phyloP scores from a whole-genome alignment of 2,329 filamentous ascomycete genomes.

The Cytospora piceae region DNA sequence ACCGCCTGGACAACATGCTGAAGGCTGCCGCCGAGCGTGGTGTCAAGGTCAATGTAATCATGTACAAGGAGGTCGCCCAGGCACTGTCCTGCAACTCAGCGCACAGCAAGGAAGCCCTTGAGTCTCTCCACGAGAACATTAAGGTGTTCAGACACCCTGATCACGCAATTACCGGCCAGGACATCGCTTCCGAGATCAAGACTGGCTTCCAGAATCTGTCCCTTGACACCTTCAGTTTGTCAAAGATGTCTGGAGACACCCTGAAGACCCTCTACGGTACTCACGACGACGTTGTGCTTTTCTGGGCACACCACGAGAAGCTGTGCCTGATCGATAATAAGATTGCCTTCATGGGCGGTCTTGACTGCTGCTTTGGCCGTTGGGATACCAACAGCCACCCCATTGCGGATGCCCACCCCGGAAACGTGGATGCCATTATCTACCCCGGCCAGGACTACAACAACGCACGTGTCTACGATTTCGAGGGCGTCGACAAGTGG shows the following conservation, averaged over 20 bases:
- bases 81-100: conserved; percentile 62
- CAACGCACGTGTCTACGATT: conserved; percentile 83
- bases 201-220: conserved; percentile 37
- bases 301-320: conserved; percentile 95
- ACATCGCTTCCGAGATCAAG: conserved; percentile 31
- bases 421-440: conserved; percentile 72
- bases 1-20: conserved; percentile 82
- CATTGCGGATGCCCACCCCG: conserved; percentile 82
- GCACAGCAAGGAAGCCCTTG: conserved; percentile 80
- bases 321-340: conserved; percentile 79
- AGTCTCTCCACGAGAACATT: conserved; percentile 81
- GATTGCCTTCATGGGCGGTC: conserved; percentile 86
- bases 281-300: conserved; percentile 78
- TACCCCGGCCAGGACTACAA: conserved; percentile 95
- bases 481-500: conserved; percentile 76
- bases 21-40: conserved; percentile 81
- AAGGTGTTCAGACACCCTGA: conserved; percentile 90
- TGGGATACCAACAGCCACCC: conserved; percentile 88
- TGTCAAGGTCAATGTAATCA: conserved; percentile 82
- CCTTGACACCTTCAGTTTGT: conserved; percentile 56
- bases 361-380: conserved; percentile 85
- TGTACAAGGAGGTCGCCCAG: conserved; percentile 89
- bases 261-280: conserved; percentile 82
- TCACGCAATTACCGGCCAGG: conserved; percentile 71
- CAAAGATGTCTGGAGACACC: conserved; percentile 71